Conservation (phyloP, 2,329 filamentous ascomycete genomes). For the Pseudopyrenochaeta lycopersici region DNA sequence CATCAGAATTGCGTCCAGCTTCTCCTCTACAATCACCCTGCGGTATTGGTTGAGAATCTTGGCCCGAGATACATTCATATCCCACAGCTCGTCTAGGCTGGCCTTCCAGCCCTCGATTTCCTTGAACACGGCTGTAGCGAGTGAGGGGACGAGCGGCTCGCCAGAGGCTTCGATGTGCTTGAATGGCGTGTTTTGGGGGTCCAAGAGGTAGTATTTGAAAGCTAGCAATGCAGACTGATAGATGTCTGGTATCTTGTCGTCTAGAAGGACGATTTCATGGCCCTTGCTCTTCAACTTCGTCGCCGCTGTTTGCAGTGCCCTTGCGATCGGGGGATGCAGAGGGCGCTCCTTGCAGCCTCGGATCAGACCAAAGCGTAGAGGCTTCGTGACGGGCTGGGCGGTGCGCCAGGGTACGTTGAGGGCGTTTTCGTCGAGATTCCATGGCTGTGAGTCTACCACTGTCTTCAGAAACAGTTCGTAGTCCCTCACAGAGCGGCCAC, state of each 20-base stretch:
- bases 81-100: conserved; percentile 52
- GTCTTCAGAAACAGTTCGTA: conserved; percentile 53
- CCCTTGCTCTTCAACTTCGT: conserved; percentile 53
- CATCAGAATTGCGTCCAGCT: conserved; percentile 62
- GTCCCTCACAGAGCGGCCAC: conserved; percentile 54
- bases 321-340: conserved; percentile 61
- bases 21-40: conserved; percentile 51
- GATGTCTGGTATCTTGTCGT: conserved; percentile 39
- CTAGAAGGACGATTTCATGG: conserved; percentile 51
- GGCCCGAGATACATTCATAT: conserved; percentile 52
- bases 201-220: conserved; percentile 55
- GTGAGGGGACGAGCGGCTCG: conserved; percentile 56
- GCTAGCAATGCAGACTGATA: conserved; percentile 47
- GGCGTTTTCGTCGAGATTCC: conserved; percentile 55
- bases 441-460: conserved; percentile 53
- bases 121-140: conserved; percentile 44
- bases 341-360: conserved; percentile 58
- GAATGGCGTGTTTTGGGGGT: conserved; percentile 45
- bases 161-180: conserved; percentile 49
- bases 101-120: conserved; percentile 43
- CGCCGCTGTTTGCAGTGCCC: conserved; percentile 55
- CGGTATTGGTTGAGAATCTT: conserved; percentile 53
- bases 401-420: conserved; percentile 58
- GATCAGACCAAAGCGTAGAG: conserved; percentile 60
- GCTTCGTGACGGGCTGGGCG: conserved; percentile 23